phyloP scores from a whole-genome alignment of 768 basidiomycete genomes.

The Amanita inopinata region DNA sequence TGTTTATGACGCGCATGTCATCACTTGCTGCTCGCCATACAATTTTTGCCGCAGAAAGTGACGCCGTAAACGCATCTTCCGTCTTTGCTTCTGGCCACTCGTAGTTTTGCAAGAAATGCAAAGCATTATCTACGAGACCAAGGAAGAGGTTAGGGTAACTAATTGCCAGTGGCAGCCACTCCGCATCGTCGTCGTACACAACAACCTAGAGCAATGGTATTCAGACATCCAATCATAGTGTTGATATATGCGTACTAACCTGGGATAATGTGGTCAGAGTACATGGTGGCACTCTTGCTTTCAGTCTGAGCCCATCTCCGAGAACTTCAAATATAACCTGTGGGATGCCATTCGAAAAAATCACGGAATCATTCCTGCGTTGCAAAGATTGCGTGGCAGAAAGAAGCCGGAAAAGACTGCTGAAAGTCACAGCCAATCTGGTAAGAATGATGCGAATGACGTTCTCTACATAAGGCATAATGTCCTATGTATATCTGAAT shows the following conservation, averaged over 20 bases:
- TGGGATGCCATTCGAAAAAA: constrained; percentile 25
- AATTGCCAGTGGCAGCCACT: constrained; percentile 19
- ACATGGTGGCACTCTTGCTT: constrained; percentile 35
- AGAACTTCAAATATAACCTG: constrained; percentile 40
- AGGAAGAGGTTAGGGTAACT: constrained; percentile 25
- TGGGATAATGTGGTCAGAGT: constrained; percentile 46
- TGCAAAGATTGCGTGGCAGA: constrained; percentile 34
- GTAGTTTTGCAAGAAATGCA: constrained; percentile 44
- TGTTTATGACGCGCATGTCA: constrained; percentile 33
- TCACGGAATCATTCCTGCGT: constrained; percentile 24
- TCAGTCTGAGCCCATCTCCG: constrained; percentile 43
- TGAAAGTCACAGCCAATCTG: constrained; percentile 35
- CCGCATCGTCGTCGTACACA: constrained; percentile 9
- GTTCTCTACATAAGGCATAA: constrained; percentile 49
- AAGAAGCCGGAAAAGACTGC: constrained; percentile 36
- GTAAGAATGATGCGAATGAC: constrained; percentile 45
- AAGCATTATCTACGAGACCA: constrained; percentile 38
- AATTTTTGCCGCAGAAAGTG: constrained; percentile 41
- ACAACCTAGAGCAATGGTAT: background rate
- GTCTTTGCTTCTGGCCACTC: constrained; percentile 33
- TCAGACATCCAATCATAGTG: background rate
- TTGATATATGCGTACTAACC: constrained; percentile 23
- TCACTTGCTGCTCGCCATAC: constrained; percentile 37
- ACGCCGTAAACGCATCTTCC: constrained; percentile 44
- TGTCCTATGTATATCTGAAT: constrained; percentile 34